phyloP scores from a whole-genome alignment of 495 filamentous ascomycete genomes.

The Daldinia decipiens region DNA sequence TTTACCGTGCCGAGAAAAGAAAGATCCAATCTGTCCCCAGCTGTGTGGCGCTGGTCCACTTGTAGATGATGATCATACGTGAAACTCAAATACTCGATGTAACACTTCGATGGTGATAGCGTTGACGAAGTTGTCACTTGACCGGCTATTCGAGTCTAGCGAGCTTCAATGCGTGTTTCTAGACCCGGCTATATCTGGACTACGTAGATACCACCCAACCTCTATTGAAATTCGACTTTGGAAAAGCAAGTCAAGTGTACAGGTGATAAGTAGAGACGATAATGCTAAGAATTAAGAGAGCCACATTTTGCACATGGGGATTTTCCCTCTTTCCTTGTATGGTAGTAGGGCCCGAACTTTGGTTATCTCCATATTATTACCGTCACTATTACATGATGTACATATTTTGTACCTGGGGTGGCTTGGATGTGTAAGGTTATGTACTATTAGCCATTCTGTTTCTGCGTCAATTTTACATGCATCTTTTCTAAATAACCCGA shows the following conservation, averaged over 20 bases:
- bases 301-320: background rate
- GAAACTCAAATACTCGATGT: conserved; percentile 43
- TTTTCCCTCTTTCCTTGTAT: conserved; percentile 32
- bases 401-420: conserved; percentile 2
- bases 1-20: conserved; percentile 30
- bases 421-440: background rate
- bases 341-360: conserved; percentile 35
- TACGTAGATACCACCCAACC: conserved; percentile 36
- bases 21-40: conserved; percentile 28
- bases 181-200: conserved; percentile 1
- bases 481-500: background rate
- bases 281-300: conserved; percentile 3
- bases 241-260: background rate
- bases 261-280: background rate
- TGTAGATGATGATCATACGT: conserved; percentile 32
- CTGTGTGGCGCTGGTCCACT: conserved; percentile 18
- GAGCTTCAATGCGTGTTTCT: conserved; percentile 10
- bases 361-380: conserved; percentile 42
- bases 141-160: conserved; percentile 13
- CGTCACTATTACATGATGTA: conserved; percentile 13
- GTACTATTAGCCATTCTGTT: background rate
- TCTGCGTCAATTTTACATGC: background rate
- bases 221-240: conserved; percentile 5
- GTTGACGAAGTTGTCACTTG: conserved; percentile 2
- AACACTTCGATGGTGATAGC: conserved; percentile 16